These are phyloP conservation scores for Syzygium aromaticum DNA, from an alignment of 345 rosid genomes.

Conservation along the genomic window DNA sequence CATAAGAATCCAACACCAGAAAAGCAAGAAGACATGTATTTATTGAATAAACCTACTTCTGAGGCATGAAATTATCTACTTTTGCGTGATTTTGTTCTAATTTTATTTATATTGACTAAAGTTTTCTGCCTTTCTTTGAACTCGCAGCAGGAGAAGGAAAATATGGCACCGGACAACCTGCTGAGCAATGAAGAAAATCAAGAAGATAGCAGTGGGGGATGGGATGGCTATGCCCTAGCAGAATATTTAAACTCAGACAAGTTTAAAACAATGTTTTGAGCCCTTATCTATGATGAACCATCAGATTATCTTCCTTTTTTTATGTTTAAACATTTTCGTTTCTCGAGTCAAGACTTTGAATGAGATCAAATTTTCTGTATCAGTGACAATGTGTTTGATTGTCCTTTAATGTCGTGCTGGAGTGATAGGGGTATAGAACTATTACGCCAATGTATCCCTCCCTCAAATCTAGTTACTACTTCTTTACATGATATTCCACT, in stretches of 20 bases:
- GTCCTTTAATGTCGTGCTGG: no score
- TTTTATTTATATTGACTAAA: not conserved
- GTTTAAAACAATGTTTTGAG: not conserved
- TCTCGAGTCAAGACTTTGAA: no score
- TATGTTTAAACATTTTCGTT: no score
- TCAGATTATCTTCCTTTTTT: not conserved
- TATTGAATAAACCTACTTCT: not conserved
- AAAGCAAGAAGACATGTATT: not conserved
- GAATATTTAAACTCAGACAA: constrained; percentile 2
- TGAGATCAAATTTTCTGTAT: no score
- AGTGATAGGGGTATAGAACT: no score
- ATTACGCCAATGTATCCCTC: no score
- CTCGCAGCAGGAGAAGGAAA: not conserved
- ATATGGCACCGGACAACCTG: not conserved
- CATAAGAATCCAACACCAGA: not conserved
- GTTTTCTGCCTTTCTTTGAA: not conserved
- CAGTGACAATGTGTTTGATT: not conserved
- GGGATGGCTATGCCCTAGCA: not conserved
- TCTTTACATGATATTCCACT: no score
- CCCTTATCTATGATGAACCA: not conserved
- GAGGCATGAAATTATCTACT: not conserved
- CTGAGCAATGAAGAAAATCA: not conserved
- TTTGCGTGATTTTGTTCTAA: not conserved
- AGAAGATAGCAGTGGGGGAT: not conserved
- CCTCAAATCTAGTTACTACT: no score